Conservation (phyloP, 768 basidiomycete genomes). For the Mycena sanguinolenta region DNA sequence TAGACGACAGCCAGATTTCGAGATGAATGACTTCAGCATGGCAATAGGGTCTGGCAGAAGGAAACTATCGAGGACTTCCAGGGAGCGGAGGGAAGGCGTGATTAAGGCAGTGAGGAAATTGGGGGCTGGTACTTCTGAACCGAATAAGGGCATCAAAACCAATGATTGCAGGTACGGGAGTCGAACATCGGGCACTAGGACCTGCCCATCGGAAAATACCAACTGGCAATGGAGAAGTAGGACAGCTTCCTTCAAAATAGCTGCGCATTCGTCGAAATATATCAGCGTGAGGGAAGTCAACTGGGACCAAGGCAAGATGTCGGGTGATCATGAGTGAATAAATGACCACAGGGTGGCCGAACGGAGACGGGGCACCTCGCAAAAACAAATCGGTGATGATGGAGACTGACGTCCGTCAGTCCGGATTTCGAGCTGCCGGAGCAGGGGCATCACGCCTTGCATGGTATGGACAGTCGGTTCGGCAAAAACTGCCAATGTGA, state of each 20-base stretch:
- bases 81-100: not conserved
- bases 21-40: not conserved
- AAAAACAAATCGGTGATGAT: not conserved
- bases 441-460: not conserved
- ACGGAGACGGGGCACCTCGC: not conserved
- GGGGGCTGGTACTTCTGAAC: no score
- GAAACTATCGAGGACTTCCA: not conserved
- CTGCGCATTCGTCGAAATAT: not conserved
- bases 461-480: not conserved
- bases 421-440: not conserved
- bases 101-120: not conserved
- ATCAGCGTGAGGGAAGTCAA: constrained; percentile 8
- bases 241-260: not conserved
- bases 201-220: no score
- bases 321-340: no score
- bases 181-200: no score
- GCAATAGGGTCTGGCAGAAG: not conserved
- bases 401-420: no score
- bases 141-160: no score
- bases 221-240: not conserved
- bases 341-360: not conserved
- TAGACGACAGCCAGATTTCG: constrained; percentile 3
- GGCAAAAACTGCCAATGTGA: not conserved
- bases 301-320: constrained; percentile 3
- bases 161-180: no score